Evolutionary conservation across 2,329 filamentous ascomycete genomes (phyloP), one percentile per base, ranked within the genome.

Genomic region (Nemania serpens): DNA sequence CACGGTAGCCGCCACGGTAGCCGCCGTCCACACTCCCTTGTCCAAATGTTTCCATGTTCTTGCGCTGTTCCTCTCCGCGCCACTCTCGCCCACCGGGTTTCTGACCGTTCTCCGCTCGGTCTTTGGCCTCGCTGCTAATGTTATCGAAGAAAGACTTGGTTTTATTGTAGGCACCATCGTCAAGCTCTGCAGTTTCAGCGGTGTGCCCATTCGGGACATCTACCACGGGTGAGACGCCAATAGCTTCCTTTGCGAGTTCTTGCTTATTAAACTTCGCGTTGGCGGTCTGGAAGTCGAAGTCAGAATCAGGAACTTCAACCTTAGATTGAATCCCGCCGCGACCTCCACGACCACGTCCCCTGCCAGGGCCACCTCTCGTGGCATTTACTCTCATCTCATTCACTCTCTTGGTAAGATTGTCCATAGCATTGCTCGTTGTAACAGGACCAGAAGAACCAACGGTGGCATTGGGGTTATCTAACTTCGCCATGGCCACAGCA

Each of bases 41-140:
- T 9, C 95, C 95, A 69, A 99, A 99, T 0, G 95, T 99, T 78
- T 99, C 95, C 73, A 99, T 91, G 74, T 98, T 98, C 79, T 92
- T 93, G 75, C 89, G 92, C 74, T 96, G 91, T 75, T 98, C 95
- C 75, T 98, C 93, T 41, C 88, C 89, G 55, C 95, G 88, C 87
- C 95, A 96, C 75, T 96, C 92, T 49, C 91, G 87, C 34, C 92
- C 93, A 59, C 90, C 89, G n/a, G 87, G 82, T 74, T 87, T 86
- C 64, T 86, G 84, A 4, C 83, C 82, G 41, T 88, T 88, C 63
- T 94, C 91, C 53, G 91, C 88, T 45, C 95, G 87, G 67, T 99
- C 95, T 75, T 91, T 96, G 64, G 91, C 85, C 74, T 99, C 95
- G 67, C 91, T 96, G 0, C 92, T 96, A 66, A 99, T 97, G 76